phyloP scores from a whole-genome alignment of 805 yeast species.

The Saturnispora sekii region DNA sequence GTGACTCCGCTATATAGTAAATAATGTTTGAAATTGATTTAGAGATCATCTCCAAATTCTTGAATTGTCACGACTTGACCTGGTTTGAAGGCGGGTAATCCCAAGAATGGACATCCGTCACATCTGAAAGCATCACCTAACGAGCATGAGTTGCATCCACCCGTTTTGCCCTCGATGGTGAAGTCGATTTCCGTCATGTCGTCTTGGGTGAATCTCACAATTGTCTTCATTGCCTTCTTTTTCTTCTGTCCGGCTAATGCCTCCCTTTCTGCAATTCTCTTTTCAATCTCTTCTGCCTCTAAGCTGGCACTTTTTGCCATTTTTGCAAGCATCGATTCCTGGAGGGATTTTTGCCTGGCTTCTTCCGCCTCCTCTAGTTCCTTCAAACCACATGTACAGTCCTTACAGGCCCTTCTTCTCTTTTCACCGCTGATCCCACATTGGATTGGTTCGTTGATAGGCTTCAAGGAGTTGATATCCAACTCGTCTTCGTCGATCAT shows the following conservation, averaged over 20 bases:
- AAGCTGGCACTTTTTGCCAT: conserved; percentile 43
- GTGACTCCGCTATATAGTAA: not conserved
- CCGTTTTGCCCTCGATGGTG: conserved; percentile 93
- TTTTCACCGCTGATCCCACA: conserved; percentile 42
- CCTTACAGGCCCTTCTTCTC: conserved; percentile 92
- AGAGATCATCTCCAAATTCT: conserved; percentile 70
- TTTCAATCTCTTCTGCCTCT: conserved; percentile 48
- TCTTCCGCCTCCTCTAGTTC: conserved; percentile 72
- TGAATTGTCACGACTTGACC: conserved; percentile 82
- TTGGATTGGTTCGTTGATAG: conserved; percentile 47
- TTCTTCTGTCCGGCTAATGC: conserved; percentile 11
- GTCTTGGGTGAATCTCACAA: conserved; percentile 45
- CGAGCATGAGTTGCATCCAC: conserved; percentile 96
- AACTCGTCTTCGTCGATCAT: conserved; percentile 20
- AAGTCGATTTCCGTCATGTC: conserved; percentile 89
- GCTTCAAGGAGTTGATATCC: conserved; percentile 33
- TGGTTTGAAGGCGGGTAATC: conserved; percentile 96
- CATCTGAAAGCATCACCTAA: conserved; percentile 98
- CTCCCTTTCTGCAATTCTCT: conserved; percentile 28
- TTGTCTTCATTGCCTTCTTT: conserved; percentile 10
- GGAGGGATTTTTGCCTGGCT: conserved; percentile 33
- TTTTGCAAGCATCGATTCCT: conserved; percentile 34
- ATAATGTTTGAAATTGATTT: conserved; percentile 4
- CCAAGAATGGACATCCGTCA: conserved; percentile 95
- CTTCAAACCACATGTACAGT: conserved; percentile 94